These are phyloP conservation scores for Phoma herbarum DNA, from an alignment of 2,329 filamentous ascomycete species.

Conservation along the genomic window DNA sequence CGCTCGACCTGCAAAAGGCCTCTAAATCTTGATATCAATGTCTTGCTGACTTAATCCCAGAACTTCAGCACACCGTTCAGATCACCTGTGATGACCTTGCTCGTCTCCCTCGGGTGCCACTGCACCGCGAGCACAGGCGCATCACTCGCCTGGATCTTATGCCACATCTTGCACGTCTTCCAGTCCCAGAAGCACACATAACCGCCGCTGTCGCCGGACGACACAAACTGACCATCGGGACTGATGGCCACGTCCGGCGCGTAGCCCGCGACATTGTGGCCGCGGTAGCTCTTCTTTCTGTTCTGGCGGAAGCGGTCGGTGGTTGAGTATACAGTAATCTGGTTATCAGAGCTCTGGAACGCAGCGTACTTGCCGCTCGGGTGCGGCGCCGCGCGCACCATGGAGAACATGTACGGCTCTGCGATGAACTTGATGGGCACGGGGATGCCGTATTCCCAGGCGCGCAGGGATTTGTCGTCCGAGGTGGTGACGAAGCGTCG, in stretches of 20 bases:
- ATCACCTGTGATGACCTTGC: slow-evolving; percentile 90
- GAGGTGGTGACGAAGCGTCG: slow-evolving; percentile 97
- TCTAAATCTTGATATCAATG: not conserved
- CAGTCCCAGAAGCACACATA: slow-evolving; percentile 98
- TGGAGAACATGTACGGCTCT: slow-evolving; percentile 96
- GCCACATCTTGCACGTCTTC: slow-evolving; percentile 99
- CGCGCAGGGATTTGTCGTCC: slow-evolving; percentile 93
- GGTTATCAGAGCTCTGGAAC: slow-evolving; percentile 93
- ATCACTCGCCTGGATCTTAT: slow-evolving; percentile 89
- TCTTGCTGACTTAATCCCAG: slow-evolving; percentile 95
- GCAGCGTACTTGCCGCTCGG: slow-evolving; percentile 93
- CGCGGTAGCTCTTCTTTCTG: slow-evolving; percentile 93
- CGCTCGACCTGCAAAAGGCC: too few relatives aligned
- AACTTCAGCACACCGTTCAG: slow-evolving; percentile 88
- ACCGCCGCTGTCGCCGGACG: slow-evolving; percentile 84
- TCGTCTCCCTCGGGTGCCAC: slow-evolving; percentile 98
- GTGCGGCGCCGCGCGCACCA: slow-evolving; percentile 85
- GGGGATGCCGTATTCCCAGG: slow-evolving; percentile 98
- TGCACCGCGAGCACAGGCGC: slow-evolving; percentile 84
- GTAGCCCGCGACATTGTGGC: slow-evolving; percentile 95
- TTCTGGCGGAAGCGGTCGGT: slow-evolving; percentile 98
- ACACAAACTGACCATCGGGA: slow-evolving; percentile 91
- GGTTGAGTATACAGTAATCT: slow-evolving; percentile 93
- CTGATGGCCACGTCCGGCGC: slow-evolving; percentile 88
- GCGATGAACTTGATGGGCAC: slow-evolving; percentile 99